Evolutionary conservation across 768 basidiomycete genomes (phyloP).

Genomic region (Boletus rubropictus): DNA sequence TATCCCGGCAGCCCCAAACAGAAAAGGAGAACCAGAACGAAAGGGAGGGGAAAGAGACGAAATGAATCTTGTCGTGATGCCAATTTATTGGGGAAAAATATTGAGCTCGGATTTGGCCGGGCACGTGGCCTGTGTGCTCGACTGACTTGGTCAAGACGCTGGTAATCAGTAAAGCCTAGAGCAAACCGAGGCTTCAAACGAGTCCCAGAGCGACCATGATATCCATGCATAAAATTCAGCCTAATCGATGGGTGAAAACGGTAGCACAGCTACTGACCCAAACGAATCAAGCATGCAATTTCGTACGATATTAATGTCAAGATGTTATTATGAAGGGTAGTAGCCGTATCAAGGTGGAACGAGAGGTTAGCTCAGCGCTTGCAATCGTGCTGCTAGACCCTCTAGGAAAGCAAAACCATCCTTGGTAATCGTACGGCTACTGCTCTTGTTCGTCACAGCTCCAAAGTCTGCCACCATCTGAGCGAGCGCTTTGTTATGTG

Average conservation of each 20-base stretch:
- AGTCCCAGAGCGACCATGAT: too few relatives aligned
- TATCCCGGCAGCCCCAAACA: constrained; percentile 4
- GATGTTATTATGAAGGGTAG: not conserved
- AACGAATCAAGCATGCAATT: too few relatives aligned
- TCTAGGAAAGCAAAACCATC: constrained; percentile 69
- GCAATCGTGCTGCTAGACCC: constrained; percentile 50
- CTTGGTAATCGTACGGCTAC: constrained; percentile 70
- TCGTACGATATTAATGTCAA: not conserved
- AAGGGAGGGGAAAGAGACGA: constrained; percentile 1
- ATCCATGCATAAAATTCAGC: too few relatives aligned
- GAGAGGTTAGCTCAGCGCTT: constrained; percentile 19
- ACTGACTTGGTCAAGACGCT: too few relatives aligned
- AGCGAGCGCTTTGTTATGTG: constrained; percentile 53
- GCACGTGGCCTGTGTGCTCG: constrained; percentile 19
- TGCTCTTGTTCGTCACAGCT: constrained; percentile 60
- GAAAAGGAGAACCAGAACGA: not conserved
- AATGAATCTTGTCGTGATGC: not conserved
- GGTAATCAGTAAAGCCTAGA: too few relatives aligned
- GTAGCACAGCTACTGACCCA: too few relatives aligned
- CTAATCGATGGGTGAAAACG: too few relatives aligned
- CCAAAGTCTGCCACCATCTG: constrained; percentile 67
- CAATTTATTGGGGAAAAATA: constrained; percentile 28
- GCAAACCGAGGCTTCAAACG: too few relatives aligned
- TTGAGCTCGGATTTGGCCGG: constrained; percentile 21
- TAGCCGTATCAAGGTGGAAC: not conserved